A percentile compares a stretch with the other conserved stretches of the same genome.
Evolutionary conservation across 129 eudicot species (phyloP).

Genomic region (Artemisia tridentata): DNA sequence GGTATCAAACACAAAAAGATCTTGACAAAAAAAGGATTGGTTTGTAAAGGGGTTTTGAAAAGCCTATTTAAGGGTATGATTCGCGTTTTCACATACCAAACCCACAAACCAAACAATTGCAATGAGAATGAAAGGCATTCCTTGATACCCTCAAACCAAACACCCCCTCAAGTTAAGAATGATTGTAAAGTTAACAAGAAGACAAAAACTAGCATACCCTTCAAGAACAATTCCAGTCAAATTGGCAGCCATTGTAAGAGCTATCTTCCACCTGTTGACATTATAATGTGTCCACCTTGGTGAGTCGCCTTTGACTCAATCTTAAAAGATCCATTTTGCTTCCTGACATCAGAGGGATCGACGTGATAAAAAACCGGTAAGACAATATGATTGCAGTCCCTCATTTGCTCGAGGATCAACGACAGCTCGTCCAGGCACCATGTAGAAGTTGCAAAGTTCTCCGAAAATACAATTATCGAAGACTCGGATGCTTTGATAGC

Average conservation of each 20-base stretch:
- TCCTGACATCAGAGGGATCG: neutral
- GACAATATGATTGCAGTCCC: constrained; percentile 1
- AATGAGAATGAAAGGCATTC: too few relatives aligned
- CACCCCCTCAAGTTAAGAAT: too few relatives aligned
- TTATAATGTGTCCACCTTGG: neutral
- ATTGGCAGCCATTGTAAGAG: neutral
- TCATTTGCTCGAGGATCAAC: neutral
- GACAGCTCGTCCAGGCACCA: neutral
- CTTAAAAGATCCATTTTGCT: neutral
- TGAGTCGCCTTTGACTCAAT: neutral
- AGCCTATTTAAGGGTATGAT: too few relatives aligned
- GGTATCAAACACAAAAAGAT: too few relatives aligned
- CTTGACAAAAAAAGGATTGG: too few relatives aligned
- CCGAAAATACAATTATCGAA: constrained; percentile 1
- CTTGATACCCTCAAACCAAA: too few relatives aligned
- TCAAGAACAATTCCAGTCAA: neutral
- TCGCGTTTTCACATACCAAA: too few relatives aligned
- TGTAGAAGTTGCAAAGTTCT: neutral
- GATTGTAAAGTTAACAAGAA: too few relatives aligned
- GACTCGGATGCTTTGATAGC: neutral
- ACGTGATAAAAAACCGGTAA: neutral
- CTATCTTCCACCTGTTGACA: neutral
- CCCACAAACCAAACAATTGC: too few relatives aligned
- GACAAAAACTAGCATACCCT: neutral
- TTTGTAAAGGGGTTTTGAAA: too few relatives aligned